Percentiles rank a stretch among this genome's conserved stretches.
Conservation (phyloP, 2,329 filamentous ascomycete species). For the Tolypocladium endophyticum region DNA sequence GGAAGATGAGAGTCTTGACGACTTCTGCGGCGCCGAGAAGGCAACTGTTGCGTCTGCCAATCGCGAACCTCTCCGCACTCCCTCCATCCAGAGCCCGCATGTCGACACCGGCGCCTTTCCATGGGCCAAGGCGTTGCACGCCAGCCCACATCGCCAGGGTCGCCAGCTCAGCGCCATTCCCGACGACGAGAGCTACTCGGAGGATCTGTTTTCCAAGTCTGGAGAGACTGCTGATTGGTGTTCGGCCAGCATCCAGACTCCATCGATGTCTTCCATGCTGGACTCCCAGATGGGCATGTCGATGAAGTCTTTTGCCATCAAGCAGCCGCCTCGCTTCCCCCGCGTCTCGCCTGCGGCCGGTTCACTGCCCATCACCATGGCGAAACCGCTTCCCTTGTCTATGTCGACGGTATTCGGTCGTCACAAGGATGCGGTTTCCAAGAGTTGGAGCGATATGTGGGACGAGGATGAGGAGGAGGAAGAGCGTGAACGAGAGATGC, state of each 20-base stretch:
- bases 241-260: constrained; percentile 63
- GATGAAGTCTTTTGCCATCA: constrained; percentile 60
- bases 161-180: constrained; percentile 83
- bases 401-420: constrained; percentile 74
- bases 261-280: constrained; percentile 73
- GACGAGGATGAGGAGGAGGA: constrained; percentile 84
- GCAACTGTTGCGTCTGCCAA: constrained; percentile 74
- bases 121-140: constrained; percentile 85
- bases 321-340: constrained; percentile 22
- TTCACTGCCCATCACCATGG: constrained; percentile 70
- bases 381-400: constrained; percentile 60
- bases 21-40: constrained; percentile 80
- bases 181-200: constrained; percentile 67
- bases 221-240: constrained; percentile 68
- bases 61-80: constrained; percentile 89
- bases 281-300: constrained; percentile 76
- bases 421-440: constrained; percentile 71
- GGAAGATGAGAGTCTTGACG: constrained; percentile 80
- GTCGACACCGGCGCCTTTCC: constrained; percentile 79
- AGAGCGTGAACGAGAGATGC: constrained; percentile 54
- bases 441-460: constrained; percentile 99
- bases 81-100: constrained; percentile 82
- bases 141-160: constrained; percentile 54
- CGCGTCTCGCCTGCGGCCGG: constrained; percentile 51
- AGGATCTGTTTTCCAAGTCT: constrained; percentile 78